These are phyloP conservation scores for Calonectria leucothoes DNA, from an alignment of 2,329 filamentous ascomycete genomes.

Conservation along the genomic window DNA sequence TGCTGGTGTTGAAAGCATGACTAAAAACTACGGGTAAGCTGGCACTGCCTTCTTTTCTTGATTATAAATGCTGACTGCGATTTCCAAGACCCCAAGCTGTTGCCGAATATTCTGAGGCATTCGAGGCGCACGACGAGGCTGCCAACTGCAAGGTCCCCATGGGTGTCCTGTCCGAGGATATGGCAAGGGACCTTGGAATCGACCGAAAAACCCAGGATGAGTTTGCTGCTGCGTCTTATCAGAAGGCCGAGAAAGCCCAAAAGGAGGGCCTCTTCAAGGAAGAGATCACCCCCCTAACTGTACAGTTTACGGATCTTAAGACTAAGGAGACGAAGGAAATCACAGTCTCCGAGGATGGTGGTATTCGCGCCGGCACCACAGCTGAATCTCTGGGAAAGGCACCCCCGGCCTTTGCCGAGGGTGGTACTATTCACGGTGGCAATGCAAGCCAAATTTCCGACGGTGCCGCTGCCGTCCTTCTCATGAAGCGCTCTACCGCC, in stretches of 20 bases:
- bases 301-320: conserved; percentile 92
- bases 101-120: conserved; percentile 89
- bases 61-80: conserved; percentile 12
- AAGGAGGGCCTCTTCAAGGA: conserved; percentile 89
- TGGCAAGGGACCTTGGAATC: conserved; percentile 88
- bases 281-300: conserved; percentile 88
- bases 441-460: conserved; percentile 97
- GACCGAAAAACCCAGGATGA: conserved; percentile 81
- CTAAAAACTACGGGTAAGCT: conserved; percentile 84
- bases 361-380: conserved; percentile 86
- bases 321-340: conserved; percentile 86
- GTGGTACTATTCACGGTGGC: conserved; percentile 94
- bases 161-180: conserved; percentile 92
- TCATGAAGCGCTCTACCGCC: conserved; percentile 95
- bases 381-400: conserved; percentile 92
- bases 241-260: conserved; percentile 89
- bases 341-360: conserved; percentile 87
- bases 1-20: conserved; percentile 98
- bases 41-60: background rate
- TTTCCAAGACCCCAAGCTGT: conserved; percentile 78
- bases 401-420: conserved; percentile 87
- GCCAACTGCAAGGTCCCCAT: conserved; percentile 98
- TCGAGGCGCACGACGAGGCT: conserved; percentile 83
- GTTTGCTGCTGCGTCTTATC: conserved; percentile 94
- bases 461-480: conserved; percentile 91